A percentile compares a stretch with the other conserved stretches of the same genome.
Conservation (phyloP, 2,329 filamentous ascomycete genomes). For the Seiridium cupressi region DNA sequence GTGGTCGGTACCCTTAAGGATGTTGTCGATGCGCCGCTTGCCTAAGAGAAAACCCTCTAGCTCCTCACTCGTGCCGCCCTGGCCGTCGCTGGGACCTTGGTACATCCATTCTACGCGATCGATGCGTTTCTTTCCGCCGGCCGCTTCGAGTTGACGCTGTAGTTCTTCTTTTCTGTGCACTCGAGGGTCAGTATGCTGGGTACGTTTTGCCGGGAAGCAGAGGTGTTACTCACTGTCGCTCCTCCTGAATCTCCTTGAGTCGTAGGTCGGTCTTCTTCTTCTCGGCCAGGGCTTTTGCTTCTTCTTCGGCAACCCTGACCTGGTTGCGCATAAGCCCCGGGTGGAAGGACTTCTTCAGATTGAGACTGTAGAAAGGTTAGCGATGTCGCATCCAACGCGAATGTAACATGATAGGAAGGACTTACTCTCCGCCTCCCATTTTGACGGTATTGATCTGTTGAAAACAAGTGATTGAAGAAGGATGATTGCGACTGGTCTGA, state of each 20-base stretch:
- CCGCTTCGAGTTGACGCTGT: constrained; percentile 82
- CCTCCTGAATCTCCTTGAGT: constrained; percentile 89
- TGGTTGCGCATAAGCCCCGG: constrained; percentile 89
- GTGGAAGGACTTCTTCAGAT: constrained; percentile 94
- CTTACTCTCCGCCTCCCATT: constrained; percentile 76
- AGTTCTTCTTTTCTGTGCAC: constrained; percentile 63
- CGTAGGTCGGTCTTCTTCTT: constrained; percentile 91
- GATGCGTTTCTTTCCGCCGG: constrained; percentile 76
- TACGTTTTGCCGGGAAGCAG: not conserved
- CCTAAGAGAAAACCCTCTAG: constrained; percentile 91
- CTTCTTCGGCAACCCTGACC: constrained; percentile 84
- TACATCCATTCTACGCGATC: constrained; percentile 99
- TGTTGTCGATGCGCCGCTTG: constrained; percentile 84
- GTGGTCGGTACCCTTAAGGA: constrained; percentile 75
- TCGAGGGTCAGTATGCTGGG: not conserved
- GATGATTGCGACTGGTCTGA: not conserved
- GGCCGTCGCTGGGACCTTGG: constrained; percentile 76
- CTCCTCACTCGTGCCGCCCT: constrained; percentile 78
- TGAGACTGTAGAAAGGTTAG: constrained; percentile 50
- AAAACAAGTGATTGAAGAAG: not conserved
- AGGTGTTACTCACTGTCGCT: constrained; percentile 64
- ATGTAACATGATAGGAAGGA: not conserved
- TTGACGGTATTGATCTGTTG: constrained; percentile 32
- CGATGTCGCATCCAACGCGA: not conserved
- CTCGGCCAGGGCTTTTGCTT: constrained; percentile 89